Evolutionary conservation across 345 rosid species (phyloP), one percentile per base, ranked within the genome.

Genomic region (Microcos paniculata): DNA sequence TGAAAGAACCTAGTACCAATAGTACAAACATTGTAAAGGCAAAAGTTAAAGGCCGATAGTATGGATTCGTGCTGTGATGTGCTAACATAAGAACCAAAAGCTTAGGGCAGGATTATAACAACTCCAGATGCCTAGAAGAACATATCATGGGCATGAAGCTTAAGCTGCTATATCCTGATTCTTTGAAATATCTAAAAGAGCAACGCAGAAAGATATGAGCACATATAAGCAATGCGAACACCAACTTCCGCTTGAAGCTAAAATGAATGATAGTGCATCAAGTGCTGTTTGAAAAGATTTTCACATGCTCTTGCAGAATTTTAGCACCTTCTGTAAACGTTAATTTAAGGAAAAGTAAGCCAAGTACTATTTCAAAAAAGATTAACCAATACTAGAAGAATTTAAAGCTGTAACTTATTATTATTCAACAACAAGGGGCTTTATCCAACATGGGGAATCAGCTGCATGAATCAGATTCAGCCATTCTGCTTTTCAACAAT

Each of bases 1-100:
- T n/a, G 79, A 78, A 69, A 91, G 98, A 72, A 95, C 94, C 98
- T 94, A 68, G 75, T 42, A 80, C 76, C 81, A 76, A 72, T 5
- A 38, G 43, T 26, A 69, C 26, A 51, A 69, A 69, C 43, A 35
- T 63, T 38, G 30, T 53, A 73, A 35, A 76, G 19, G 67, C 53
- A 1, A 73, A 73, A 76, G 35, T 53, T 21, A 13, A 56, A 46
- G 23, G 12, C 57, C 3, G 15, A 28, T 2, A 21, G 3, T 30
- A 38, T 65, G 70, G 43, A 53, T 21, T 31, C 33, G 21, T 53
- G 13, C 8, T 55, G 57, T 7, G 4, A 35, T 3, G 40, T 35
- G 40, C 48, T 23, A 49, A 19, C 59, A 67, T 15, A 8, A 14
- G 45, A 31, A 70, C n/a, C 31, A 49, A 30, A 31, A 31, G 66